Base-by-base conservation (phyloP, 345 rosid genomes). In the Eucalyptus rudis region DNA sequence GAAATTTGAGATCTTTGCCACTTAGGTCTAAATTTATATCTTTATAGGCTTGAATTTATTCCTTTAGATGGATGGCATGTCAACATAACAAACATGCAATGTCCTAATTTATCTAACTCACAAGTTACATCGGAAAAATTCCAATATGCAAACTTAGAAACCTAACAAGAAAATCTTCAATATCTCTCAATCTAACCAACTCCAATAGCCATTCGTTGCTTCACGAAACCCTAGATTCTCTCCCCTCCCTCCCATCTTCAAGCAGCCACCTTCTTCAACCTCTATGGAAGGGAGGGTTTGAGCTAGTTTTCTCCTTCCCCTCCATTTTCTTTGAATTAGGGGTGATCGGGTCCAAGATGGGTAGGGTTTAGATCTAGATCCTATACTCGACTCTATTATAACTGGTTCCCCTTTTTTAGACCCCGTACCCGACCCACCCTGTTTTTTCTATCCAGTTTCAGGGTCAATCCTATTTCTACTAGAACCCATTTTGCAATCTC, bases 401-500 rank as follows among this genome's bases (percentile, higher is more conserved):
- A 50, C 7, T 1, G 3, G 0, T 50, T 47, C 6, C 19, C 19
- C 52, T 50, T 50, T 50, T 50, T 50, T 50, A 50, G 19, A 50
- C 19, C 3, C 1, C 15, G 3, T 50, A 50, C 19, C 3, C 2
- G 0, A 50, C 19, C 7, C 52, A 50, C 19, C 17, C 0, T 50
- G 0, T 50, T 50, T 50, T 50, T 50, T 7, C 1, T 17, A 50
- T 50, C 3, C 7, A 1, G 0, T 50, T 50, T 50, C 3, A 50
- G 1, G 7, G 19, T 50, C 52, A 5, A 50, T 50, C 52, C 0
- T 6, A 2, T 15, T 50, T 50, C 1, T 3, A 50, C 19, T 15
- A 0, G 3, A 50, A 50, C 19, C 1, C 6, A 0, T 2, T 50
- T 50, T 50, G 19, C 19, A 14, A 50, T 50, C 19, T 50, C 0